These are phyloP conservation scores for Neodidymelliopsis sp. DNA, from an alignment of 2,329 filamentous ascomycete species.

Conservation along the genomic window DNA sequence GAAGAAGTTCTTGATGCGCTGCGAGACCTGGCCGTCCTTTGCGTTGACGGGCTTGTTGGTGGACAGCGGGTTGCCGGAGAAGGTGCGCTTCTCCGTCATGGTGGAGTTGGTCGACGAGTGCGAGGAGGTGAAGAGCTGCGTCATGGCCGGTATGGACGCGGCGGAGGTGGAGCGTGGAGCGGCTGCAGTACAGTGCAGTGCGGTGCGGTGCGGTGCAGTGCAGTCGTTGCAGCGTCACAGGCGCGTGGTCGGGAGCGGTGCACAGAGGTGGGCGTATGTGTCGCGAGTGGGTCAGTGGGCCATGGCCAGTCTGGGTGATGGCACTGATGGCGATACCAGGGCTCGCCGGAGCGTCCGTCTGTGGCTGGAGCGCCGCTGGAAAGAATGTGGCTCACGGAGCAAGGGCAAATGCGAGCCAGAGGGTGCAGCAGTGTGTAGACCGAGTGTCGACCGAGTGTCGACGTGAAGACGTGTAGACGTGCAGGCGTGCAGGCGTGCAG, in stretches of 20 bases:
- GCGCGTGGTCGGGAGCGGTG: neutral
- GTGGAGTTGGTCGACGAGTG: slow-evolving; percentile 46
- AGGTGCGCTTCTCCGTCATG: slow-evolving; percentile 57
- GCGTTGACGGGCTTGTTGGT: slow-evolving; percentile 58
- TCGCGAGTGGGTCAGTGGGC: slow-evolving; percentile 42
- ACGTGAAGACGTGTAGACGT: neutral
- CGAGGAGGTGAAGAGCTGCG: slow-evolving; percentile 53
- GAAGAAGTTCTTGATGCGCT: slow-evolving; percentile 74
- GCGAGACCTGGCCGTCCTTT: slow-evolving; percentile 63
- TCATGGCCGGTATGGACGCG: slow-evolving; percentile 48
- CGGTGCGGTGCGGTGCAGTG: neutral
- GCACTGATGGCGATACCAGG: slow-evolving; percentile 30
- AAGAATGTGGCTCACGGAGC: slow-evolving; percentile 36
- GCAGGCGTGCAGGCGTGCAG: slow-evolving; percentile 12
- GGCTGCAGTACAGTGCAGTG: neutral
- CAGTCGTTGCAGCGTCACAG: slow-evolving; percentile 14
- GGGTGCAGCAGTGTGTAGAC: too few relatives aligned
- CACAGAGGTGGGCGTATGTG: slow-evolving; percentile 20
- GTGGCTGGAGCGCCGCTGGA: slow-evolving; percentile 36
- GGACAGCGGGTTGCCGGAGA: slow-evolving; percentile 55
- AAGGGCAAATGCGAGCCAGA: neutral
- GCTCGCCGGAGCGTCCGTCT: slow-evolving; percentile 22
- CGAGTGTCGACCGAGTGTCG: slow-evolving; percentile 6
- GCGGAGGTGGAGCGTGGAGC: slow-evolving; percentile 5
- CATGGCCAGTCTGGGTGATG: slow-evolving; percentile 37